phyloP scores from a whole-genome alignment of 768 basidiomycete genomes.

The Boletus eberwhitei region DNA sequence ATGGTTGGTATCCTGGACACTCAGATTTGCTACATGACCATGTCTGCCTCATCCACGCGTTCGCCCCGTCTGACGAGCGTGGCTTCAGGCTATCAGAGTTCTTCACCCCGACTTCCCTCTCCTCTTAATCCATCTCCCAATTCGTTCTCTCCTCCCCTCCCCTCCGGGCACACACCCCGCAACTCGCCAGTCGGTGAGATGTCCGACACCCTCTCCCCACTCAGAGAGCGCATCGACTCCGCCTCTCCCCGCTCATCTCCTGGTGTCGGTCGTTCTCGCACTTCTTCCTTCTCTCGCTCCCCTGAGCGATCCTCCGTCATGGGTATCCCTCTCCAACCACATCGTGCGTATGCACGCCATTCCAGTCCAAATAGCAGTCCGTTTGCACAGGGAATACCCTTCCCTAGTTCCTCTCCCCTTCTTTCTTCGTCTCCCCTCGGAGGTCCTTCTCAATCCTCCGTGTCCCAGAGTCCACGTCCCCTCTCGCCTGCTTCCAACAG shows the following conservation, averaged over 20 bases:
- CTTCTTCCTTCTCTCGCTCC: slow-evolving; percentile 16
- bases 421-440: slow-evolving; percentile 10
- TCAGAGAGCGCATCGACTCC: slow-evolving; percentile 14
- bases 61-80: slow-evolving; percentile 11
- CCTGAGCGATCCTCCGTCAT: slow-evolving; percentile 13
- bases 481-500: slow-evolving; percentile 8
- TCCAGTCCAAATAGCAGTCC: slow-evolving; percentile 9
- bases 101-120: slow-evolving; percentile 21
- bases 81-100: slow-evolving; percentile 5
- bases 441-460: slow-evolving; percentile 1
- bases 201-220: slow-evolving; percentile 16
- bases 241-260: slow-evolving; percentile 2
- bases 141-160: not conserved
- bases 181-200: slow-evolving; percentile 12
- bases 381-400: slow-evolving; percentile 10
- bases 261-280: not conserved
- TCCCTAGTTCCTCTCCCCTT: slow-evolving; percentile 9
- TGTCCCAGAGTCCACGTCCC: not conserved
- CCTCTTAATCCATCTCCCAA: slow-evolving; percentile 23
- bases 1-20: slow-evolving; percentile 4
- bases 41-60: slow-evolving; percentile 6
- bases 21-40: not conserved
- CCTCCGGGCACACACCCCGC: not conserved
- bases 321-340: not conserved
- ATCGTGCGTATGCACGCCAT: slow-evolving; percentile 5